phyloP scores from a whole-genome alignment of 1,139 yeast species.

The Suhomyces yuchorum region DNA sequence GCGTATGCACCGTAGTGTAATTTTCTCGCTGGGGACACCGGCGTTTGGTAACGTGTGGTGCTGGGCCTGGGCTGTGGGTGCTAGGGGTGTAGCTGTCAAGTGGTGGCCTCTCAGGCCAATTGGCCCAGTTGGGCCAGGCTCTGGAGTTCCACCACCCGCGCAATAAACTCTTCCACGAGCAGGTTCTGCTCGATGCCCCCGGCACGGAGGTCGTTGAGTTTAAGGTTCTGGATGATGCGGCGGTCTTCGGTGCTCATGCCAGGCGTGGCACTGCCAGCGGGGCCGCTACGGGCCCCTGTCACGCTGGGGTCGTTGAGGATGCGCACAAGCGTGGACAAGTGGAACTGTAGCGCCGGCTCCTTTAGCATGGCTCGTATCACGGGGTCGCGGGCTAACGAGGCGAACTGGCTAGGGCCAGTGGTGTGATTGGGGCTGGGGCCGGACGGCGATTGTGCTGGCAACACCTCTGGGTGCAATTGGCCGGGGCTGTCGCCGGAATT shows the following conservation, averaged over 20 bases:
- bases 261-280: constrained; percentile 26
- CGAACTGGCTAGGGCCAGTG: constrained; percentile 13
- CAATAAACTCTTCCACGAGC: constrained; percentile 62
- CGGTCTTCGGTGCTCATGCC: constrained; percentile 35
- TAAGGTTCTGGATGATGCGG: constrained; percentile 57
- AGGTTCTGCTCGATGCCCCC: constrained; percentile 69
- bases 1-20: not conserved
- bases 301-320: constrained; percentile 48
- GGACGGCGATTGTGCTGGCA: not conserved
- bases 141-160: constrained; percentile 18
- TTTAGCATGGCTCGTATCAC: constrained; percentile 44
- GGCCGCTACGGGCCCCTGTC: constrained; percentile 39
- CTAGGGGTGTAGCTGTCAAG: too few relatives aligned
- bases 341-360: constrained; percentile 54
- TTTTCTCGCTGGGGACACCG: too few relatives aligned
- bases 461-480: too few relatives aligned
- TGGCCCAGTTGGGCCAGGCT: not conserved
- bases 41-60: too few relatives aligned
- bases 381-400: constrained; percentile 34
- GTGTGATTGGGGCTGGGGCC: not conserved
- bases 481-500: too few relatives aligned
- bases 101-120: too few relatives aligned
- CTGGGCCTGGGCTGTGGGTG: too few relatives aligned
- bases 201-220: constrained; percentile 57
- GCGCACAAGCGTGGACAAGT: constrained; percentile 48